Base-by-base conservation (phyloP, 2,329 filamentous ascomycete genomes). In the Aspergillus caelatus region DNA sequence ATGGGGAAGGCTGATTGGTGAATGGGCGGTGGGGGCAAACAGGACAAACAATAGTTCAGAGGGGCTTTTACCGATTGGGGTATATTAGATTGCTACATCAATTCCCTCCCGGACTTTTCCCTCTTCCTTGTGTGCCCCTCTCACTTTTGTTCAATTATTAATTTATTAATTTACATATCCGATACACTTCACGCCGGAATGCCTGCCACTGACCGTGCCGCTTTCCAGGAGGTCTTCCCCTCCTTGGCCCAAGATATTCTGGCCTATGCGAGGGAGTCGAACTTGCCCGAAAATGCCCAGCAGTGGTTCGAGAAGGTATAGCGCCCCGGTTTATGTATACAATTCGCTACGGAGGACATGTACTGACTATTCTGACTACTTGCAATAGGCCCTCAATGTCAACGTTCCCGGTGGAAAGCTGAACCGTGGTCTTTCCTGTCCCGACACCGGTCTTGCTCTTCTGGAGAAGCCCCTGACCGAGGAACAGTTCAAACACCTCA, bases 381-480 rank as follows among this genome's bases (percentile, higher is more conserved):
- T 19, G 34, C 12, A 26, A 55, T 70, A 97, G 93, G 90, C 86
- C 66, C 86, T 98, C 74, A 87, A 94, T 76, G 86, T 88, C 82
- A 99, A 99, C 82, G 88, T 92, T 8, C 83, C 95, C 60, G 95
- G 95, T 71, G 95, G 95, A 77, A 99, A 99, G 85, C 97, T 94
- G 84, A 99, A 99, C 84, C 93, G 95, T 75, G 95, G 95, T 82
- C 96, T 99, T 88, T 98, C 94, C 55, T 94, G 98, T 65, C 91
- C 95, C 70, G 95, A 99, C 82, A 95, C 93, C 54, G 89, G 90
- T 68, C 90, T 92, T 68, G 84, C 95, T 73, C 88, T 98, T 67
- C 87, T 94, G 75, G 85, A 87, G 73, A 82, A 85, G 71, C 83
- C 91, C 61, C 88, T 98, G 68, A 87, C 83, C 68, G 86, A 92